Evolutionary conservation across 202 grass and related monocot genomes (phyloP).

Genomic region (Panicum virgatum): DNA sequence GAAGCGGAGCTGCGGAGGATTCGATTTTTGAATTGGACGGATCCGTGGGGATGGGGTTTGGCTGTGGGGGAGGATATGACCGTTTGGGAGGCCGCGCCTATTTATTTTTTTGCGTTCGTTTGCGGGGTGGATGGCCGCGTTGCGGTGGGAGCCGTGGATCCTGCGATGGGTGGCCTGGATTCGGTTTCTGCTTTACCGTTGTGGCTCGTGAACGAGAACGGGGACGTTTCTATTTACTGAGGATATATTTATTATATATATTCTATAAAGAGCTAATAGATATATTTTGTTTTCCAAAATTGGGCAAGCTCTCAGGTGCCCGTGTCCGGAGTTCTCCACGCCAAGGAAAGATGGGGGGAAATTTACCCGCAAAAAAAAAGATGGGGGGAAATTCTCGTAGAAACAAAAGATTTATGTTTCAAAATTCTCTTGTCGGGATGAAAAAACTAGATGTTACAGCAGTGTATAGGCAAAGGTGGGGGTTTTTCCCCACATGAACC

Average conservation of each 20-base stretch:
- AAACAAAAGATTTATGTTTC: neutral
- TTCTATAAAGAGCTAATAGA: too few relatives aligned
- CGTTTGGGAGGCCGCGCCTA: slow-evolving; percentile 18
- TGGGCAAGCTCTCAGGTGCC: neutral
- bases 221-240: neutral
- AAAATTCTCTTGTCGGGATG: too few relatives aligned
- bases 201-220: neutral
- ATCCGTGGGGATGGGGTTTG: neutral
- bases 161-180: neutral
- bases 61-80: neutral
- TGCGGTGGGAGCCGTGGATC: neutral
- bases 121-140: neutral
- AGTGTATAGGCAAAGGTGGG: neutral
- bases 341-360: neutral
- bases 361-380: too few relatives aligned
- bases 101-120: neutral
- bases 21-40: slow-evolving; percentile 17
- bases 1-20: neutral
- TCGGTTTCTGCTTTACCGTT: too few relatives aligned
- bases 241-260: too few relatives aligned
- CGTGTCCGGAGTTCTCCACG: neutral
- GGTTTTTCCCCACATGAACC: neutral
- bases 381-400: neutral
- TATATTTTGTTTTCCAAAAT: neutral
- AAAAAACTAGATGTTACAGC: neutral